Evolutionary conservation across 108 stramenopile species (phyloP).

Genomic region (Pseudonitzschia pungens): DNA sequence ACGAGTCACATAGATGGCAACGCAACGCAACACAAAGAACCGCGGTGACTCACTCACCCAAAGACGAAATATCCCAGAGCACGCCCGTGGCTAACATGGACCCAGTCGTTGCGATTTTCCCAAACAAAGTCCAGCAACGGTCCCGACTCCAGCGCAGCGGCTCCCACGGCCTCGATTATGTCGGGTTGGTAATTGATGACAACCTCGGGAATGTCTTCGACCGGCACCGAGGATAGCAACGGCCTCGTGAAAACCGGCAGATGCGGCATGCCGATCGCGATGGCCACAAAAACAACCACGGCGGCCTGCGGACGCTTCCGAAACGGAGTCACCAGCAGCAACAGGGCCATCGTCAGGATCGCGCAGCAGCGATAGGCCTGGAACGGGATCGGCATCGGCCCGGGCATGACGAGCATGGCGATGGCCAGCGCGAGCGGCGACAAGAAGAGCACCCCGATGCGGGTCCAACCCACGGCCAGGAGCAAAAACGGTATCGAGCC

Average conservation of each 20-base stretch:
- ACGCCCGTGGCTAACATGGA: slow-evolving; percentile 4
- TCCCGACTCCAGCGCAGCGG: slow-evolving; percentile 5
- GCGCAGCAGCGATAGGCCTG: background rate
- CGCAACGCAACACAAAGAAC: background rate
- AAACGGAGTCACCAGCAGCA: background rate
- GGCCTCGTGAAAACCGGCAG: background rate
- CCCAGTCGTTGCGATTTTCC: slow-evolving; percentile 17
- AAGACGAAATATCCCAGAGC: slow-evolving; percentile 13
- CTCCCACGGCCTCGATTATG: background rate
- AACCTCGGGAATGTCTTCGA: background rate
- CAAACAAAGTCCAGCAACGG: slow-evolving; percentile 15
- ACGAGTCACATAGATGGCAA: too few species aligned
- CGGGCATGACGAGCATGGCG: background rate
- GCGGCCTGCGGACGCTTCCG: slow-evolving; percentile 2
- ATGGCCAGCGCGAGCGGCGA: background rate
- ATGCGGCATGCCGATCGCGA: slow-evolving; percentile 1
- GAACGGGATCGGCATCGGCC: background rate
- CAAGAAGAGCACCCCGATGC: background rate
- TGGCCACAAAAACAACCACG: slow-evolving; percentile 4
- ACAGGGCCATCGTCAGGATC: background rate
- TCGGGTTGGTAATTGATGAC: slow-evolving; percentile 11
- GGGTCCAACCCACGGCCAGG: slow-evolving; percentile 4
- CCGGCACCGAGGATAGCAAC: background rate
- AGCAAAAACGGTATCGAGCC: background rate
- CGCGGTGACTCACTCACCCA: slow-evolving; percentile 10